phyloP scores from a whole-genome alignment of 495 filamentous ascomycete genomes.

The Polyplosphaeria fusca region DNA sequence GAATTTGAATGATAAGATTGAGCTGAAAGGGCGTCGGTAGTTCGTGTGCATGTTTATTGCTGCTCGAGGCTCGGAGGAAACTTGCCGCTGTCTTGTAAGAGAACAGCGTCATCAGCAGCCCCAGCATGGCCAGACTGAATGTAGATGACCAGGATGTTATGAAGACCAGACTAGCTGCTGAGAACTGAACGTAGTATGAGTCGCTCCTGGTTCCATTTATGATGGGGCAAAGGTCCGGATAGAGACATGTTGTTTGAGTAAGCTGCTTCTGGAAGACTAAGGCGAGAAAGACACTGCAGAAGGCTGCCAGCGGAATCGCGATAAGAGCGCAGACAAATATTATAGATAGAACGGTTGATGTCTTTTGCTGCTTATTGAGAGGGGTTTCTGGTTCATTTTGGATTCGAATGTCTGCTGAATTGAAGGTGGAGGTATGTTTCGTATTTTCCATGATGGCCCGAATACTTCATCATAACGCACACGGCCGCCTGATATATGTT shows the following conservation, averaged over 20 bases:
- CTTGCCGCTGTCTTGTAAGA: neutral
- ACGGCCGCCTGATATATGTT: too few species aligned
- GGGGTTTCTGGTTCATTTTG: too few species aligned
- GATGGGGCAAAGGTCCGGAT: slow-evolving; percentile 5
- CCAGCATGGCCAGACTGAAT: slow-evolving; percentile 3
- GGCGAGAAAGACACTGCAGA: neutral
- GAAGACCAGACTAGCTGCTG: slow-evolving; percentile 12
- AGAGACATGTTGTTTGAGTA: neutral
- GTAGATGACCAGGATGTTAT: slow-evolving; percentile 18
- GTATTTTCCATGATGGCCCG: too few species aligned
- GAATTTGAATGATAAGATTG: slow-evolving; percentile 5
- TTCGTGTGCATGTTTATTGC: neutral
- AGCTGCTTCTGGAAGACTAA: slow-evolving; percentile 1
- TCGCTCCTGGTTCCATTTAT: neutral
- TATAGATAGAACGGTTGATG: too few species aligned
- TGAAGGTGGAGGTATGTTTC: too few species aligned
- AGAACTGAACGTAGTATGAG: slow-evolving; percentile 12
- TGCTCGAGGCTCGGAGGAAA: neutral
- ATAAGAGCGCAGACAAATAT: too few species aligned
- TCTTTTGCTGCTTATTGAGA: too few species aligned
- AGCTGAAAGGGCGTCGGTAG: slow-evolving; percentile 16
- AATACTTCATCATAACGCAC: too few species aligned
- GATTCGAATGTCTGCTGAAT: too few species aligned
- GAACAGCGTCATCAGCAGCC: slow-evolving; percentile 10
- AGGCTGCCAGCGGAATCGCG: slow-evolving; percentile 1